These are phyloP conservation scores for Serendipita sp. DNA, from an alignment of 768 basidiomycete genomes.

Conservation along the genomic window DNA sequence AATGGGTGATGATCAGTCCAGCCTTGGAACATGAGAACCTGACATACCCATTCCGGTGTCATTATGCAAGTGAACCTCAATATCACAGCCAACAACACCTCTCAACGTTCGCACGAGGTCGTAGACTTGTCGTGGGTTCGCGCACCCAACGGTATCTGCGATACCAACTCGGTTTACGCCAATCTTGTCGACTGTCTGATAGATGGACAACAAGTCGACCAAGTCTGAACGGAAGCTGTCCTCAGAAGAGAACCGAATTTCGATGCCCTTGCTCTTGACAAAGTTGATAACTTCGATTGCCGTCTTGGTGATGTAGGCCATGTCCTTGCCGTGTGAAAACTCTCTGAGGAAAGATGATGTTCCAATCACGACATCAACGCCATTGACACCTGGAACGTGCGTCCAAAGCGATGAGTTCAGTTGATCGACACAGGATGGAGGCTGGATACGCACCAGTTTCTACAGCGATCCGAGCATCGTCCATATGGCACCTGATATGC, in stretches of 20 bases:
- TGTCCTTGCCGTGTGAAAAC: slow-evolving; percentile 99
- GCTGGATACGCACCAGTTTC: slow-evolving; percentile 87
- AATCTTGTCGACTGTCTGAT: slow-evolving; percentile 98
- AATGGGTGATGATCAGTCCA: slow-evolving; percentile 5
- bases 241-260: slow-evolving; percentile 98
- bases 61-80: slow-evolving; percentile 96
- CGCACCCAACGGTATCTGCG: slow-evolving; percentile 97
- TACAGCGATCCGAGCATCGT: slow-evolving; percentile 94
- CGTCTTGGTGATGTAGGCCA: slow-evolving; percentile 98
- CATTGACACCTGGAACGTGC: slow-evolving; percentile 63
- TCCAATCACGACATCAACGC: slow-evolving; percentile 97
- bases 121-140: slow-evolving; percentile 96
- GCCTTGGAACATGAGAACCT: not conserved
- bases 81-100: slow-evolving; percentile 94
- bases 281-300: slow-evolving; percentile 98
- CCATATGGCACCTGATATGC: slow-evolving; percentile 99
- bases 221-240: slow-evolving; percentile 99
- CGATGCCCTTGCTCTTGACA: slow-evolving; percentile 99
- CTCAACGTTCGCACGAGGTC: slow-evolving; percentile 92
- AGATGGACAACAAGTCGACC: slow-evolving; percentile 95
- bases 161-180: slow-evolving; percentile 98
- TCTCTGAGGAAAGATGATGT: slow-evolving; percentile 98
- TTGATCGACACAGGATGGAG: not conserved
- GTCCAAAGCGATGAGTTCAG: no score
- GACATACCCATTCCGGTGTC: slow-evolving; percentile 89